These are phyloP conservation scores for Panaeolus cyanescens DNA, from an alignment of 768 basidiomycete genomes.

Conservation along the genomic window DNA sequence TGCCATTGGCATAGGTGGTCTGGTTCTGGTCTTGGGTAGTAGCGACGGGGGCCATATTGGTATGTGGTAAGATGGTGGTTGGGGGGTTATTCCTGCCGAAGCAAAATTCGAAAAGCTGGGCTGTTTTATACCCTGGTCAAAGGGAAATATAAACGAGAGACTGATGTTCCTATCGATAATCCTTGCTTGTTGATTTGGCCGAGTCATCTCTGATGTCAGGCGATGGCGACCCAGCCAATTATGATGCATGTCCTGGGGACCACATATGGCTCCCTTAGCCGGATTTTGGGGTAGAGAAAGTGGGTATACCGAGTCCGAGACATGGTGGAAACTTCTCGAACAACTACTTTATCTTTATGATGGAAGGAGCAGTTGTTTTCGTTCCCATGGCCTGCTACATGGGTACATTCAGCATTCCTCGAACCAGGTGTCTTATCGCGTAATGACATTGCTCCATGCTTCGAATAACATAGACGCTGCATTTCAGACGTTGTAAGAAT, in stretches of 20 bases:
- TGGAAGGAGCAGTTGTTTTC: background rate
- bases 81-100: background rate
- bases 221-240: background rate
- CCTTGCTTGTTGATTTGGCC: background rate
- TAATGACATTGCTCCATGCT: no score
- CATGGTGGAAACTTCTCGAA: background rate
- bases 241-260: background rate
- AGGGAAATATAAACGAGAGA: background rate
- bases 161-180: background rate
- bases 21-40: conserved; percentile 12
- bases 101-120: background rate
- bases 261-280: background rate
- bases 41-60: conserved; percentile 29
- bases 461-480: no score
- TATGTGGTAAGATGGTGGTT: background rate
- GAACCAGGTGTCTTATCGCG: no score
- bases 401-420: no score
- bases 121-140: background rate
- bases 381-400: background rate
- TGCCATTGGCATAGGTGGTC: conserved; percentile 2
- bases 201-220: background rate
- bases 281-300: background rate
- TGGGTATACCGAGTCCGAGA: background rate
- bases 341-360: background rate
- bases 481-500: no score